A percentile compares a stretch with the other conserved stretches of the same genome.
Evolutionary conservation across 495 filamentous ascomycete genomes (phyloP).

Genomic region (Xylaria flabelliformis): DNA sequence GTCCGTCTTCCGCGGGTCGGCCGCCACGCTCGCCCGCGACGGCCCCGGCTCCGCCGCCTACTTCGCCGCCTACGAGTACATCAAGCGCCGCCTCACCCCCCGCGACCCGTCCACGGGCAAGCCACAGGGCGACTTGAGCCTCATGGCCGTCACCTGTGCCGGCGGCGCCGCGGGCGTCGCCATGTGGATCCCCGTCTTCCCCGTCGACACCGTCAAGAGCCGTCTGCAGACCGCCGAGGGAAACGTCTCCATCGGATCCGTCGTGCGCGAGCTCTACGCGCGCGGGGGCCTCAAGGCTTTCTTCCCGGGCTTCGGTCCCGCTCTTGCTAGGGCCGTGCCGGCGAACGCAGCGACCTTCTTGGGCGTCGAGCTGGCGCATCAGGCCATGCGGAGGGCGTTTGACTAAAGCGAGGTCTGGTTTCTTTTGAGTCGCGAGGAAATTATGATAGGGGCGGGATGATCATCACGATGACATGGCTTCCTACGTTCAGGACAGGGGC

Average conservation of each 20-base stretch:
- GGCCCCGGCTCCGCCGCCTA: conserved; percentile 93
- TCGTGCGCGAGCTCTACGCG: conserved; percentile 77
- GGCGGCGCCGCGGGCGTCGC: conserved; percentile 92
- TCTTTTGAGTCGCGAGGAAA: too few relatives aligned
- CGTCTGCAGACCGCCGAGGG: conserved; percentile 91
- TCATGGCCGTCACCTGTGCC: conserved; percentile 82
- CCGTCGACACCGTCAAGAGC: conserved; percentile 95
- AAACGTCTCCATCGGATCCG: conserved; percentile 79
- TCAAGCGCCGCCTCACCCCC: conserved; percentile 88
- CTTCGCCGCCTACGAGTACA: conserved; percentile 95
- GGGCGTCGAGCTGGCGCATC: conserved; percentile 82
- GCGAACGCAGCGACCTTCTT: conserved; percentile 82
- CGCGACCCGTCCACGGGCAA: conserved; percentile 77
- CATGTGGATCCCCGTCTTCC: conserved; percentile 99
- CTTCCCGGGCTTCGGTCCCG: conserved; percentile 96
- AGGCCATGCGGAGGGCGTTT: conserved; percentile 80
- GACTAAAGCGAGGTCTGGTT: conserved; percentile 32
- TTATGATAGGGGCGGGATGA: too few relatives aligned
- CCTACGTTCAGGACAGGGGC: too few relatives aligned
- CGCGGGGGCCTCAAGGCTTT: conserved; percentile 89
- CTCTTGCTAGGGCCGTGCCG: conserved; percentile 89
- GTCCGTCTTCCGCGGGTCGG: conserved; percentile 88
- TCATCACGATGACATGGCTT: background rate
- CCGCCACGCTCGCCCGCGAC: conserved; percentile 91
- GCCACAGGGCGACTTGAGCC: conserved; percentile 72